Evolutionary conservation across 2,329 filamentous ascomycete genomes (phyloP), one percentile per base, ranked within the genome.

Genomic region (Annulohypoxylon truncatum): DNA sequence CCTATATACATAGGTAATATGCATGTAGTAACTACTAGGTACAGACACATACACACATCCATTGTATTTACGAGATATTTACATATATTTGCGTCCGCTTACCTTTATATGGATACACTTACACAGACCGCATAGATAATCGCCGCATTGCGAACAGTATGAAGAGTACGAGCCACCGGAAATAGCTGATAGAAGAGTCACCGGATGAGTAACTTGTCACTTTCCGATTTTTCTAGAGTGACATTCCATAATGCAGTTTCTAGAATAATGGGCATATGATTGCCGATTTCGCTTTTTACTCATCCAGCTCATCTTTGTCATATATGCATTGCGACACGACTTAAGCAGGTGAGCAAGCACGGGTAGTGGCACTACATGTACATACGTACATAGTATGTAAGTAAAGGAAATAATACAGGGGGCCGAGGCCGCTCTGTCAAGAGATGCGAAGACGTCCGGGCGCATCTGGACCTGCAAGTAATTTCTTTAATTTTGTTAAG

Each of bases 401-500:
- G 15, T 42, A 20, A 42, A 42, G 18, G 18, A 44, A 42, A 42
- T 28, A 31, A 31, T 63, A 58, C 53, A 63, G 15, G 61, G 61
- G 61, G 64, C 50, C 67, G 64, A 69, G 67, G 64, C 64, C 67
- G 64, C 64, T 69, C 63, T 61, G 50, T 33, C 28, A 53, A 64
- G 38, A 56, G 54, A 59, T 54, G 50, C 40, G 38, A 53, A 64
- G 38, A 59, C 54, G 66, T 51, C 64, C 66, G 60, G 66, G 66
- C 66, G 63, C 64, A 67, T 69, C 67, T 69, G 64, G 67, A 69
- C 67, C 67, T 70, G 67, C 67, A 68, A 70, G 67, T 70, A 70
- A 70, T 70, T 55, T 68, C 58, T 63, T 46, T 55, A 29, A 50
- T 65, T 60, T 65, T 60, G 38, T 67, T 54, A 66, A 58, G 58